Evolutionary conservation across 495 filamentous ascomycete species (phyloP).

Genomic region (Hyaloscypha bicolor): DNA sequence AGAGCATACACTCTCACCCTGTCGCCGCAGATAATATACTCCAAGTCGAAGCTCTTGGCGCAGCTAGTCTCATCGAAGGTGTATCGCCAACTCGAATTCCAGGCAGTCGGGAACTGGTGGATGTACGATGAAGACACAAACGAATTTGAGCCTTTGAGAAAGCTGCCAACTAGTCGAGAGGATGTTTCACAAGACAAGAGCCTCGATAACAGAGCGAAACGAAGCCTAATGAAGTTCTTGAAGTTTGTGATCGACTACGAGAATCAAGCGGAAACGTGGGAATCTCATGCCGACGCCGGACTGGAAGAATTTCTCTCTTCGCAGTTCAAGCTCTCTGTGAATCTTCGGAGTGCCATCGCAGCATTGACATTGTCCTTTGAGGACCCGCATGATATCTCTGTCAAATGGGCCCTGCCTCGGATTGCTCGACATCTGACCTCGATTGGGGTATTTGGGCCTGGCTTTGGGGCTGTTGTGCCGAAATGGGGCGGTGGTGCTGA

Average conservation of each 20-base stretch:
- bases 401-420: conserved; percentile 64
- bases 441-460: conserved; percentile 82
- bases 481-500: conserved; percentile 96
- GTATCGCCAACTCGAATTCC: conserved; percentile 87
- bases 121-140: conserved; percentile 51
- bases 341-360: conserved; percentile 70
- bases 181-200: conserved; percentile 77
- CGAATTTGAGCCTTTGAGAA: conserved; percentile 46
- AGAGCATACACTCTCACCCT: conserved; percentile 83
- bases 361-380: conserved; percentile 78
- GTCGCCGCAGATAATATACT: conserved; percentile 85
- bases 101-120: conserved; percentile 94
- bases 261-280: conserved; percentile 54
- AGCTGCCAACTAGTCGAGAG: conserved; percentile 82
- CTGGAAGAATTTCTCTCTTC: conserved; percentile 66
- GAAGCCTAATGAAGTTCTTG: conserved; percentile 84
- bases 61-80: conserved; percentile 85
- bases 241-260: conserved; percentile 71
- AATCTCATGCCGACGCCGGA: conserved; percentile 45
- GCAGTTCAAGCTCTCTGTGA: conserved; percentile 71
- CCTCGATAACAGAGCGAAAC: conserved; percentile 76
- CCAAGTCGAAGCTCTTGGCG: conserved; percentile 72
- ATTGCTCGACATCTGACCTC: conserved; percentile 84
- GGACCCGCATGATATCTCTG: conserved; percentile 55
- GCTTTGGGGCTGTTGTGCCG: conserved; percentile 81